Percentiles rank a stretch among this genome's conserved stretches.
Conservation (phyloP, 192 early-diverging fungal species). For the Rhizophlyctis rosea region DNA sequence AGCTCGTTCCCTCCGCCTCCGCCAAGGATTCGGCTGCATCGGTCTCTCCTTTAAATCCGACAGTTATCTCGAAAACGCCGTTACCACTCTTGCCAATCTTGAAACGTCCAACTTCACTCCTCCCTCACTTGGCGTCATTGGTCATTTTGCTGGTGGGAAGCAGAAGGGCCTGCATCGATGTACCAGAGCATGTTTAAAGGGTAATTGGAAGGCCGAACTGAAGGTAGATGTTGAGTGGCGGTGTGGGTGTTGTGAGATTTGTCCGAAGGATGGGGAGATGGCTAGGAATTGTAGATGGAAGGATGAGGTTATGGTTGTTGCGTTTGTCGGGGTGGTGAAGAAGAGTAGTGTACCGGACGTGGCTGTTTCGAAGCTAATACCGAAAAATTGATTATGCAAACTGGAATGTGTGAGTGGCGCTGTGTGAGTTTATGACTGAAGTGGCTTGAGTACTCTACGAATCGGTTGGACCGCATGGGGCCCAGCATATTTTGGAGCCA, state of each 20-base stretch:
- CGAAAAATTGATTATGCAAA: too few species aligned
- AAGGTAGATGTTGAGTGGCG: not conserved
- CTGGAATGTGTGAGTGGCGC: too few species aligned
- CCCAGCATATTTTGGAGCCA: too few species aligned
- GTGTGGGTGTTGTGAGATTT: conserved; percentile 1
- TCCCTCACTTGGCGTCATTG: not conserved
- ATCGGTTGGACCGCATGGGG: too few species aligned
- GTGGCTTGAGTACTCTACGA: too few species aligned
- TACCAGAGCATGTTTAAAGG: not conserved
- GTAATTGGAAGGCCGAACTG: not conserved
- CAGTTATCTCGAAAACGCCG: not conserved
- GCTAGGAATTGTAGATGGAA: not conserved
- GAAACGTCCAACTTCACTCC: not conserved
- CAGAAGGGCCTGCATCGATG: not conserved
- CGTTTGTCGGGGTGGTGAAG: not conserved
- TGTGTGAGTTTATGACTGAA: too few species aligned
- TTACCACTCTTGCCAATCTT: not conserved
- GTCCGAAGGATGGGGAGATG: not conserved
- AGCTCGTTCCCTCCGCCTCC: not conserved
- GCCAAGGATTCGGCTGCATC: not conserved
- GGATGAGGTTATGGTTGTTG: not conserved
- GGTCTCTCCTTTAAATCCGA: not conserved
- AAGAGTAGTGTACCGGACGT: not conserved
- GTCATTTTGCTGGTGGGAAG: not conserved
- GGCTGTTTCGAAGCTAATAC: not conserved